Evolutionary conservation across 257 asterid species (phyloP).

Genomic region (Ballota nigra): DNA sequence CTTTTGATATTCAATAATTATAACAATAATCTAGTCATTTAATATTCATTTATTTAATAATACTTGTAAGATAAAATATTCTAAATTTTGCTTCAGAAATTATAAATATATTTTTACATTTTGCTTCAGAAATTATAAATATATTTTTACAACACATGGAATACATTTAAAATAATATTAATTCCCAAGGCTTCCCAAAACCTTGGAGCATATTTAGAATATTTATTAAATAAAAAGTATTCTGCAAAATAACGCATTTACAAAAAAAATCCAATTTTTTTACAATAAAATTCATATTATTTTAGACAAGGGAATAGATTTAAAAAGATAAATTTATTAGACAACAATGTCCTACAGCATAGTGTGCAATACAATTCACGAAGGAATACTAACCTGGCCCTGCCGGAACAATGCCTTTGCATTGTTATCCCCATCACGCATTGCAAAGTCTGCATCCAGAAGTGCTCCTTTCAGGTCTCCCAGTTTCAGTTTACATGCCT

Average conservation of each 20-base stretch:
- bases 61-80: too few species aligned
- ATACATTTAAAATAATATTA: not conserved
- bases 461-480: constrained; percentile 95
- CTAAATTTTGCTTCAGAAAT: too few species aligned
- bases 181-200: not conserved
- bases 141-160: not conserved
- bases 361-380: not conserved
- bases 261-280: not conserved
- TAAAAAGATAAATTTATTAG: too few species aligned
- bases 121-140: not conserved
- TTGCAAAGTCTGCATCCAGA: constrained; percentile 86
- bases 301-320: not conserved
- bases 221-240: too few species aligned
- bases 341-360: not conserved
- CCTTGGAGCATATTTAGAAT: not conserved
- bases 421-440: constrained; percentile 92
- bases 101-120: too few species aligned
- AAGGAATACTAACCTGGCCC: constrained; percentile 72
- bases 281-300: too few species aligned
- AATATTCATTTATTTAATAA: too few species aligned
- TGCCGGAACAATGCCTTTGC: constrained; percentile 97
- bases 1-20: too few species aligned
- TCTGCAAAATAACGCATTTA: not conserved
- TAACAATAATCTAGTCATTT: too few species aligned
- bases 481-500: constrained; percentile 91